Evolutionary conservation across 495 filamentous ascomycete species (phyloP).

Genomic region (Penicillium macrosclerotiorum): DNA sequence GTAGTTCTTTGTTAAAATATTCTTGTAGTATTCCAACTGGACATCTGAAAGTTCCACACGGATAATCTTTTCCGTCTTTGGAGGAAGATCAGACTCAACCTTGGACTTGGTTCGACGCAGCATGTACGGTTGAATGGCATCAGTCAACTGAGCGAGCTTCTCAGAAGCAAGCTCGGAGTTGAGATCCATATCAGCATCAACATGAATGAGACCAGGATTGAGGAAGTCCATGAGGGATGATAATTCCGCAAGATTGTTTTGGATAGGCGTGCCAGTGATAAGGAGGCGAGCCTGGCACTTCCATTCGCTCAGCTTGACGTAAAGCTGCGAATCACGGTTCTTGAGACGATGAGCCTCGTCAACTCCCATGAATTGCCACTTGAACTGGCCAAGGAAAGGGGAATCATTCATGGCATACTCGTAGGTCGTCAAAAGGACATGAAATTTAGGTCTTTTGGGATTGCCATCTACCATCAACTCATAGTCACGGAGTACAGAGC

Average conservation of each 20-base stretch:
- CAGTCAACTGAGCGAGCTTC: conserved; percentile 69
- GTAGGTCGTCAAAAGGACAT: conserved; percentile 92
- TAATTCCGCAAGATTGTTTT: conserved; percentile 92
- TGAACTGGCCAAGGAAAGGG: conserved; percentile 76
- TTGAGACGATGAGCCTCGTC: conserved; percentile 98
- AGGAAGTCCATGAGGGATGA: conserved; percentile 92
- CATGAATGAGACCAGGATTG: conserved; percentile 80
- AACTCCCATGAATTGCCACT: conserved; percentile 95
- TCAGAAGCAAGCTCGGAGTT: conserved; percentile 64
- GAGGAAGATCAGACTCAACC: conserved; percentile 91
- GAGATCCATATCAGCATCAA: conserved; percentile 87
- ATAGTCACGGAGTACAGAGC: conserved; percentile 78
- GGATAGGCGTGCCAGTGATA: conserved; percentile 95
- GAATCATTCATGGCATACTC: conserved; percentile 86
- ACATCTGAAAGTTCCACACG: conserved; percentile 94
- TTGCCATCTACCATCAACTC: conserved; percentile 86
- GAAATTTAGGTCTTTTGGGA: conserved; percentile 82
- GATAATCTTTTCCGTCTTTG: conserved; percentile 98
- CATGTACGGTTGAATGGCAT: conserved; percentile 83
- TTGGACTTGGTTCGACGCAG: conserved; percentile 95
- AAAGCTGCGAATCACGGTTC: conserved; percentile 91
- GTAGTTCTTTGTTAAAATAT: conserved; percentile 96
- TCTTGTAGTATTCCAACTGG: conserved; percentile 97
- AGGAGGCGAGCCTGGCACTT: conserved; percentile 80
- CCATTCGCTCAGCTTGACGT: conserved; percentile 79